Base-by-base conservation (phyloP, 805 yeast species). In the Ogataea methanolica region DNA sequence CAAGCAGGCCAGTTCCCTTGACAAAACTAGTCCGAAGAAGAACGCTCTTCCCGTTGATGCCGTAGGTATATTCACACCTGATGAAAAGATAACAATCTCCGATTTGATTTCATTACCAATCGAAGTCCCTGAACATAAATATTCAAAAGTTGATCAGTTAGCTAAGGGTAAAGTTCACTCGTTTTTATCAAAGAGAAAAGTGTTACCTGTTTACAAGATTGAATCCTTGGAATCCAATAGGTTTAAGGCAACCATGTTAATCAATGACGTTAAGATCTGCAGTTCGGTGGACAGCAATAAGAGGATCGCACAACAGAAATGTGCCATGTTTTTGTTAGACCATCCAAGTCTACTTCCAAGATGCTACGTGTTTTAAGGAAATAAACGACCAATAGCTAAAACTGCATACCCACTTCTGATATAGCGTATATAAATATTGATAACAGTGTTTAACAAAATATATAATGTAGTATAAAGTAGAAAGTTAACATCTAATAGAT, bases 281-380 rank as follows among this genome's bases (percentile, higher is more conserved):
- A 52, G 50, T 14, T 67, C 69, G 9, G 44, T 48, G 39, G 72
- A 69, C 35, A 51, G 52, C 15, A 68, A 61, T 48, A 71, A 69
- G 49, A 71, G 70, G 46, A 57, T 58, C 19, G 76, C 74, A 11
- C 57, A 66, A 21, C 73, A 69, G 39, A 60, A 60, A 50, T 74
- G 74, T 36, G 73, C 78, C 4, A 61, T 61, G 59, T 64, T 55
- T 42, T 35, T 66, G 4, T 43, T 66, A n/a, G 54, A 49, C 5
- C 51, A 64, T 42, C 54, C 52, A 4, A 44, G 49, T 14, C 31
- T 59, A n/a, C 44, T 59, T 14, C 36, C 48, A n/a, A 46, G 46
- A 19, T 51, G 59, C 42, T 49, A 52, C 39, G 57, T 55, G 1
- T 51, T 54, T 39, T 42, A 38, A 19, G 19, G 12, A 26, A 26